Conservation (phyloP, 1,139 yeast genomes). For the Taphrina confusa region DNA sequence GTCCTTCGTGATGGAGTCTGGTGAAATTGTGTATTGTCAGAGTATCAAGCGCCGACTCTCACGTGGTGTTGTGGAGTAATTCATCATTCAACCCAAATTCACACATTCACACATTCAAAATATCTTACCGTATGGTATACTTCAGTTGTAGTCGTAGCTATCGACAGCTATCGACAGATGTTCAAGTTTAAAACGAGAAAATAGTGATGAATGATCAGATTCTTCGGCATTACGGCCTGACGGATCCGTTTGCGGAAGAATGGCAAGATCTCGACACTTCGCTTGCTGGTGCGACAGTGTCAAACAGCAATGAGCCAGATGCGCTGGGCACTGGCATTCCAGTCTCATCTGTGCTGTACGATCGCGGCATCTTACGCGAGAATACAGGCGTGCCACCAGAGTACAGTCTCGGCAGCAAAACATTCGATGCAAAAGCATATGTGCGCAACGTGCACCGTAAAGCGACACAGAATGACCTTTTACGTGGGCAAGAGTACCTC, state of each 20-base stretch:
- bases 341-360: slow-evolving; percentile 9
- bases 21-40: no score
- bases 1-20: no score
- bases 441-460: slow-evolving; percentile 69
- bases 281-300: slow-evolving; percentile 12
- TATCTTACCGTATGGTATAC: no score
- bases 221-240: slow-evolving; percentile 37
- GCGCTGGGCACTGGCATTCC: slow-evolving; percentile 6
- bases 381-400: slow-evolving; percentile 15
- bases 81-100: no score
- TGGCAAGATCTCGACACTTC: slow-evolving; percentile 38
- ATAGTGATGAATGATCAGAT: slow-evolving; percentile 35
- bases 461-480: slow-evolving; percentile 66
- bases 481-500: slow-evolving; percentile 58
- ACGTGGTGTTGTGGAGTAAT: no score
- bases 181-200: no score
- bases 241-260: slow-evolving; percentile 37
- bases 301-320: background rate
- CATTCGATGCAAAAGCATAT: slow-evolving; percentile 70
- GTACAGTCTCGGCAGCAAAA: slow-evolving; percentile 46
- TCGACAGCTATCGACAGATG: no score
- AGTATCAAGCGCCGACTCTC: no score
- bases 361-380: slow-evolving; percentile 15
- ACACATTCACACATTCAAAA: no score
- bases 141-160: no score